Evolutionary conservation across 1,284 basidiomycete species (phyloP).

Genomic region (Trichosporon faecale): DNA sequence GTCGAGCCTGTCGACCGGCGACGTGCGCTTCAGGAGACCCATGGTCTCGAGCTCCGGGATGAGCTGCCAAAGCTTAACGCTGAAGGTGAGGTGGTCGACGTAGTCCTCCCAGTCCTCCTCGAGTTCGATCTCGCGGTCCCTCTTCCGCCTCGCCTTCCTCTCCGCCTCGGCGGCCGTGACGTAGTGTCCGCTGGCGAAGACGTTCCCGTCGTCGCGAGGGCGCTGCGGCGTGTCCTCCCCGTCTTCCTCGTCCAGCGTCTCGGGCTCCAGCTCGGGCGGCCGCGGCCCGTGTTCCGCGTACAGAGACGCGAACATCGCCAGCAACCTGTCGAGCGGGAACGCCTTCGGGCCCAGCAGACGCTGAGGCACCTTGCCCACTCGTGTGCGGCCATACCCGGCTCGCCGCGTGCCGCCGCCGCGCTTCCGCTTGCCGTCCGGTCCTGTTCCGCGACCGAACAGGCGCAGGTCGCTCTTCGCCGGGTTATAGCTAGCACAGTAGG

Average conservation of each 20-base stretch:
- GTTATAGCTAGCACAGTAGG: slow-evolving; percentile 82
- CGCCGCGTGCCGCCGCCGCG: slow-evolving; percentile 54
- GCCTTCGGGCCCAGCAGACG: slow-evolving; percentile 72
- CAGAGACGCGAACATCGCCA: slow-evolving; percentile 77
- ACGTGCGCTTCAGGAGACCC: slow-evolving; percentile 66
- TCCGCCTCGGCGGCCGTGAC: slow-evolving; percentile 22
- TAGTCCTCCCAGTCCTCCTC: slow-evolving; percentile 51
- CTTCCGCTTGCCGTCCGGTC: slow-evolving; percentile 64
- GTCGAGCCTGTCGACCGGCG: slow-evolving; percentile 58
- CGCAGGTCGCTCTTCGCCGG: slow-evolving; percentile 74
- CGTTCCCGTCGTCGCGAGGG: slow-evolving; percentile 31
- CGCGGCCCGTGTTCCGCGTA: slow-evolving; percentile 70
- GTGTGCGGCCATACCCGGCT: slow-evolving; percentile 46
- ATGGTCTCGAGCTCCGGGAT: slow-evolving; percentile 68
- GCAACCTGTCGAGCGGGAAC: slow-evolving; percentile 76
- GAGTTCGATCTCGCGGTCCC: slow-evolving; percentile 64
- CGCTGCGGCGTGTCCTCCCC: slow-evolving; percentile 36
- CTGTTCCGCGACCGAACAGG: slow-evolving; percentile 68
- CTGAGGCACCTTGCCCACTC: slow-evolving; percentile 59
- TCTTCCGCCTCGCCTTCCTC: slow-evolving; percentile 57
- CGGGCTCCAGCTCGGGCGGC: slow-evolving; percentile 41
- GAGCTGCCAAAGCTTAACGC: slow-evolving; percentile 54
- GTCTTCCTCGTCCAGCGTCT: slow-evolving; percentile 40
- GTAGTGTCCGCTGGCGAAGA: not conserved
- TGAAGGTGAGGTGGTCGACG: slow-evolving; percentile 44